Conservation (phyloP, 805 yeast genomes). For the Kodamaea laetipori region DNA sequence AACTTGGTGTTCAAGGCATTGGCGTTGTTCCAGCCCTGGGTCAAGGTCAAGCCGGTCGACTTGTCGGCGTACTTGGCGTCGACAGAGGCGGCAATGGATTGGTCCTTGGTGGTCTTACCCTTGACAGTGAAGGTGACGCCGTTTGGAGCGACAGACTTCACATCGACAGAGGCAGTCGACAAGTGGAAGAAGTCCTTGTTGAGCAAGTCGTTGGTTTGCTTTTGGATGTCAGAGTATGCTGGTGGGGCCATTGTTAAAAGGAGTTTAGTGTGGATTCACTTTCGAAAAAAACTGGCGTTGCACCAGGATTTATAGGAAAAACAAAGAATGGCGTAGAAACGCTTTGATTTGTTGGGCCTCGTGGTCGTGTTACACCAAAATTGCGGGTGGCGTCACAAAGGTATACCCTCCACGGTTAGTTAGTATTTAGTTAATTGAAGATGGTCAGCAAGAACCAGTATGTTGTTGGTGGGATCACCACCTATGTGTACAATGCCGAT, state of each 20-base stretch:
- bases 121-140: slow-evolving; percentile 93
- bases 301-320: slow-evolving; percentile 5
- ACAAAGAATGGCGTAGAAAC: slow-evolving; percentile 3
- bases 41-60: slow-evolving; percentile 85
- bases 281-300: slow-evolving; percentile 2
- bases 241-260: slow-evolving; percentile 58
- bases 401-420: neutral
- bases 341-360: slow-evolving; percentile 15
- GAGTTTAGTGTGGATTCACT: neutral
- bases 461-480: slow-evolving; percentile 48
- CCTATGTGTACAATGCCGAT: slow-evolving; percentile 46
- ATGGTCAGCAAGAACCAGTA: slow-evolving; percentile 5
- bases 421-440: neutral
- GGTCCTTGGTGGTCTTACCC: slow-evolving; percentile 82
- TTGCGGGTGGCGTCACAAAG: slow-evolving; percentile 12
- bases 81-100: slow-evolving; percentile 81
- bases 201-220: slow-evolving; percentile 87
- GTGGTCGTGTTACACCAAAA: slow-evolving; percentile 12
- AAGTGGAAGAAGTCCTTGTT: slow-evolving; percentile 91
- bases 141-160: slow-evolving; percentile 92
- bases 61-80: slow-evolving; percentile 94
- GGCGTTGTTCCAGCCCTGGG: slow-evolving; percentile 98
- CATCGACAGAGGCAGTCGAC: slow-evolving; percentile 82
- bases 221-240: slow-evolving; percentile 90
- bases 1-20: slow-evolving; percentile 90